Base-by-base conservation (phyloP, 768 basidiomycete genomes). In the Amanita rubescens region DNA sequence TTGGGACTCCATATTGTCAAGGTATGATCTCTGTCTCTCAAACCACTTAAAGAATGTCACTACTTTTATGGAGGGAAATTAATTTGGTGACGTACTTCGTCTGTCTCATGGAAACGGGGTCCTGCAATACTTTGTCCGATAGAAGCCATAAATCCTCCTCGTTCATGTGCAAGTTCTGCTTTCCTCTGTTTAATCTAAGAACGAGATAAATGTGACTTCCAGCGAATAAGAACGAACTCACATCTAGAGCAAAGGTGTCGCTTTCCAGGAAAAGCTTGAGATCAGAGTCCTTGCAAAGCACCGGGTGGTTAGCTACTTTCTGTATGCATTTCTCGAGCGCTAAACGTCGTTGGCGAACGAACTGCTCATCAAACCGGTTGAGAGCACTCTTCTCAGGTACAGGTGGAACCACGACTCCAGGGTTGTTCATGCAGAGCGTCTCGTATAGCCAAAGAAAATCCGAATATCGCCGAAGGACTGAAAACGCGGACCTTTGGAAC, bases 371-470 rank as follows among this genome's bases (percentile, higher is more conserved):
- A 68, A 99, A 99, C 15, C 96, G 82, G 5, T 91, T 93, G 60
- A 96, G 90, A 0, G 91, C 73, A 56, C 87, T 91, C 75, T 99
- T 99, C 67, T 95, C 96, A 0, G 96, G 96, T 5, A 88, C 90
- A 0, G 95, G 95, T 7, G 96, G 96, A 0, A 99, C 93, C 35
- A 98, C 87, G 2, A 98, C 94, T 8, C 96, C 96, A 3, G 95
- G 94, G 63, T 98, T 98, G 68, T 97, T 97, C 59, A 70, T 65
- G 0, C 84, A 85, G 1, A 99, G 78, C 0, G 87, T 83, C 62
- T 94, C 92, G 67, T 90, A 96, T 1, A 99, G 69, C 96, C 96
- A 98, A 17, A 97, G 78, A 62, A 98, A 99, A 68, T 99, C 95
- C 5, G 91, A 93, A 69, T 96, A 99, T 30, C 96, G 85, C n/a